Percentiles rank a stretch among this genome's conserved stretches.
Evolutionary conservation across 495 filamentous ascomycete species (phyloP).

Genomic region (Penicillium pulvis): DNA sequence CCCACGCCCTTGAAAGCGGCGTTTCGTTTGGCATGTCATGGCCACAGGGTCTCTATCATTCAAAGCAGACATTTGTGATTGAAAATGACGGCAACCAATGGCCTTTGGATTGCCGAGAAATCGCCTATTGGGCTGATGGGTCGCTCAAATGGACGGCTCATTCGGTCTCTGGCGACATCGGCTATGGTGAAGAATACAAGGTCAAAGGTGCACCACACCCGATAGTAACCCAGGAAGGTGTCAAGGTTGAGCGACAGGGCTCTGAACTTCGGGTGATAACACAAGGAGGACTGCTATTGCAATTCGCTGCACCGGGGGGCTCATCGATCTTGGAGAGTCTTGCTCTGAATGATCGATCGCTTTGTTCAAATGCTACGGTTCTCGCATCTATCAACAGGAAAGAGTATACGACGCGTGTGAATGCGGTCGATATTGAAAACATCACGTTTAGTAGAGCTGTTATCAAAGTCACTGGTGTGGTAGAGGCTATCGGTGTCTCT

Average conservation of each 20-base stretch:
- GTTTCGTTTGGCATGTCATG: constrained; percentile 28
- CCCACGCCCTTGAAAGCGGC: constrained; percentile 15
- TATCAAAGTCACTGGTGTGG: constrained; percentile 16
- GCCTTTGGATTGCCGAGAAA: constrained; percentile 24
- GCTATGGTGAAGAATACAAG: constrained; percentile 12
- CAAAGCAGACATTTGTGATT: constrained; percentile 23
- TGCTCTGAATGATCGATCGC: constrained; percentile 3
- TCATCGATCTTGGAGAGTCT: constrained; percentile 14
- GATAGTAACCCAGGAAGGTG: not conserved
- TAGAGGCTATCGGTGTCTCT: not conserved
- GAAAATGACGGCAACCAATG: constrained; percentile 10
- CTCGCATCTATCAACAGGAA: constrained; percentile 17
- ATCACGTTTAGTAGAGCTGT: constrained; percentile 14
- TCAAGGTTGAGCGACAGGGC: constrained; percentile 4
- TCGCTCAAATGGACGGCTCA: constrained; percentile 24
- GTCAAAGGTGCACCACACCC: constrained; percentile 8
- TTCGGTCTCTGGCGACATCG: constrained; percentile 16
- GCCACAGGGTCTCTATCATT: constrained; percentile 15
- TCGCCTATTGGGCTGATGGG: constrained; percentile 27
- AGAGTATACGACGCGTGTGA: constrained; percentile 9
- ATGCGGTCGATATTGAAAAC: constrained; percentile 16
- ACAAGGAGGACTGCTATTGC: constrained; percentile 7
- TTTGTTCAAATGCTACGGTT: constrained; percentile 19
- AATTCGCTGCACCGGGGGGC: constrained; percentile 10
- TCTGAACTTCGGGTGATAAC: constrained; percentile 4